Conservation (phyloP, 164 flowering plant species). For the Chimonanthus praecox region DNA sequence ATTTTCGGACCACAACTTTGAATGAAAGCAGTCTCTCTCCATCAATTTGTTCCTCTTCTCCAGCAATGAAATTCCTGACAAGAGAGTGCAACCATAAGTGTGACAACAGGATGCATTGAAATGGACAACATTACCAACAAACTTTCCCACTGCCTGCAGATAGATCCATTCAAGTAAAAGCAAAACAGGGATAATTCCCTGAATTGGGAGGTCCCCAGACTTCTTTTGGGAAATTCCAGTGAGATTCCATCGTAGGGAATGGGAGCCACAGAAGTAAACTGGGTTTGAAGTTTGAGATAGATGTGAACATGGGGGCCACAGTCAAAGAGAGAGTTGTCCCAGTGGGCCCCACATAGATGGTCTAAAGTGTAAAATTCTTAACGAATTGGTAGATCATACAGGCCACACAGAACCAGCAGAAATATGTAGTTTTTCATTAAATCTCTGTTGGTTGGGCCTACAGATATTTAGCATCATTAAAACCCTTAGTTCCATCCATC, state of each 20-base stretch:
- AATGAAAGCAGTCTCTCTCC: slow-evolving; percentile 1
- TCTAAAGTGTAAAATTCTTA: no score
- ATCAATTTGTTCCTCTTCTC: slow-evolving; percentile 3
- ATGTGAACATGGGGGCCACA: no score
- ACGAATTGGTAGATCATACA: no score
- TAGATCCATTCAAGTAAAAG: background rate
- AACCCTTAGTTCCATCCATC: no score
- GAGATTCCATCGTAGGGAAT: background rate
- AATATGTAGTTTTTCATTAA: no score
- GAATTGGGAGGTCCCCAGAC: background rate
- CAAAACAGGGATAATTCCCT: background rate
- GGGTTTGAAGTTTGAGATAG: no score
- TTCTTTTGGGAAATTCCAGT: background rate
- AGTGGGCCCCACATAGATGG: no score
- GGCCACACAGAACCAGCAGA: no score
- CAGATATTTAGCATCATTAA: no score
- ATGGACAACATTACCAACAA: background rate
- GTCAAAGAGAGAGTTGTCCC: no score
- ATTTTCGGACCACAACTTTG: background rate
- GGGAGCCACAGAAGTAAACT: background rate
- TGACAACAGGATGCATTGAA: background rate
- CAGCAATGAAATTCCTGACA: slow-evolving; percentile 2
- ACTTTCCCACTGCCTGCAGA: background rate
- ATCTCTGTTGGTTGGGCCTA: no score
- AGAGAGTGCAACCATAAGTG: background rate